A percentile compares a stretch with the other conserved stretches of the same genome.
These are phyloP conservation scores for Boletus coccyginus DNA, from an alignment of 768 basidiomycete genomes.

Conservation along the genomic window DNA sequence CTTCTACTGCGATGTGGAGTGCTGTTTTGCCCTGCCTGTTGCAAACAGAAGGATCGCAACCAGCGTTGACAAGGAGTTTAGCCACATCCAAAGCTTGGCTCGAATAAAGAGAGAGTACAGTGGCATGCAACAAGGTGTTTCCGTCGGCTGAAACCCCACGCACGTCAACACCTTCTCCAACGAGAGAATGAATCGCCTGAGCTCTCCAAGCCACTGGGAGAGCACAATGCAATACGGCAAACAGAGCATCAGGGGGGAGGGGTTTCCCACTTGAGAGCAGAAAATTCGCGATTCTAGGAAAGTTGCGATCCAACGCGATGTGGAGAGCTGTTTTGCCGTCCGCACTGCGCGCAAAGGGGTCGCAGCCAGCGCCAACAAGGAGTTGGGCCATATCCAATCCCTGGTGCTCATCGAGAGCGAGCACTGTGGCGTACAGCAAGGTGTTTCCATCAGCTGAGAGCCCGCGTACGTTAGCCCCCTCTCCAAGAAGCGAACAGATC, in stretches of 20 bases:
- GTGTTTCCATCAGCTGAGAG: background rate
- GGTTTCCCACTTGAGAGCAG: background rate
- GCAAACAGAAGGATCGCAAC: background rate
- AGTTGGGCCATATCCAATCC: background rate
- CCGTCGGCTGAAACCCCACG: background rate
- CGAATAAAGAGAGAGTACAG: background rate
- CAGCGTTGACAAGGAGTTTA: background rate
- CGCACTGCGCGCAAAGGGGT: background rate
- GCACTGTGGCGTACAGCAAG: background rate
- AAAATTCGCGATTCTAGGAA: background rate
- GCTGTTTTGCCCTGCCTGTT: no score
- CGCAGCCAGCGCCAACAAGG: conserved; percentile 7
- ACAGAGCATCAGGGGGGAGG: background rate
- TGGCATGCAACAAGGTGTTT: background rate
- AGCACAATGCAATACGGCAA: background rate
- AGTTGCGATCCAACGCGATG: background rate
- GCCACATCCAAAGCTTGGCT: background rate
- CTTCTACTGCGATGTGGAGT: no score
- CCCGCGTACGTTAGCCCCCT: background rate
- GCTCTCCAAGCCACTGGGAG: background rate
- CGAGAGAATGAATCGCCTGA: background rate
- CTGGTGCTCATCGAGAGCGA: background rate
- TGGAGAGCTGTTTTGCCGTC: conserved; percentile 2
- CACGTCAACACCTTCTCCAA: background rate
- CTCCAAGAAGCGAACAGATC: background rate